A percentile compares a stretch with the other conserved stretches of the same genome.
Evolutionary conservation across 805 yeast genomes (phyloP).

Genomic region (Candida andamanensis): DNA sequence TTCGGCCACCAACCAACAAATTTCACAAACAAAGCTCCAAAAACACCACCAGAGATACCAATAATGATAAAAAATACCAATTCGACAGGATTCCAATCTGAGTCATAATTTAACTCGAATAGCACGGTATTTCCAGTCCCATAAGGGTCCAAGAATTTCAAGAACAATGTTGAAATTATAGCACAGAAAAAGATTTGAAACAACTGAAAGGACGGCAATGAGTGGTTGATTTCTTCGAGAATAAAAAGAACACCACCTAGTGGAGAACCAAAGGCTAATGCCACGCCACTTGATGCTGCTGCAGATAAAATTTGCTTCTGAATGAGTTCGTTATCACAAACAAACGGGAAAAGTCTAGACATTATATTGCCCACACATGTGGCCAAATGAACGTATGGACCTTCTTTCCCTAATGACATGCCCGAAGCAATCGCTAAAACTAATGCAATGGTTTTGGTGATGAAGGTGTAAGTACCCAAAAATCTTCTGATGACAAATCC

Average conservation of each 20-base stretch:
- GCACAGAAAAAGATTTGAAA: constrained; percentile 55
- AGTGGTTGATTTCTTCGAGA: constrained; percentile 53
- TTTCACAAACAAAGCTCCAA: constrained; percentile 47
- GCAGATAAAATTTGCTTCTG: constrained; percentile 52
- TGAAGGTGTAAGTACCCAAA: constrained; percentile 46
- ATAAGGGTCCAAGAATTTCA: constrained; percentile 52
- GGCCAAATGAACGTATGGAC: constrained; percentile 58
- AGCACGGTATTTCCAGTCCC: constrained; percentile 56
- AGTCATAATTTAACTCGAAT: constrained; percentile 45
- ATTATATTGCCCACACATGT: constrained; percentile 53
- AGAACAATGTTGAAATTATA: constrained; percentile 45
- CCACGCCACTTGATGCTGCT: constrained; percentile 55
- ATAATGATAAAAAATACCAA: constrained; percentile 40
- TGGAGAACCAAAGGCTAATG: constrained; percentile 58
- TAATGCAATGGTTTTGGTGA: constrained; percentile 44
- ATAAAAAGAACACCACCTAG: constrained; percentile 55
- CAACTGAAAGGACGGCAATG: constrained; percentile 49
- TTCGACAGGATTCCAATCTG: constrained; percentile 51
- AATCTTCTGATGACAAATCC: constrained; percentile 53
- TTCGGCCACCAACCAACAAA: constrained; percentile 45
- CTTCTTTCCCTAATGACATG: constrained; percentile 54
- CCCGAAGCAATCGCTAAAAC: constrained; percentile 55
- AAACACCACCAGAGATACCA: constrained; percentile 50
- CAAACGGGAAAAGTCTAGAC: constrained; percentile 43
- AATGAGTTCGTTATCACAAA: constrained; percentile 43